Base-by-base conservation (phyloP, 1,284 basidiomycete species). In the Puccinia horiana region DNA sequence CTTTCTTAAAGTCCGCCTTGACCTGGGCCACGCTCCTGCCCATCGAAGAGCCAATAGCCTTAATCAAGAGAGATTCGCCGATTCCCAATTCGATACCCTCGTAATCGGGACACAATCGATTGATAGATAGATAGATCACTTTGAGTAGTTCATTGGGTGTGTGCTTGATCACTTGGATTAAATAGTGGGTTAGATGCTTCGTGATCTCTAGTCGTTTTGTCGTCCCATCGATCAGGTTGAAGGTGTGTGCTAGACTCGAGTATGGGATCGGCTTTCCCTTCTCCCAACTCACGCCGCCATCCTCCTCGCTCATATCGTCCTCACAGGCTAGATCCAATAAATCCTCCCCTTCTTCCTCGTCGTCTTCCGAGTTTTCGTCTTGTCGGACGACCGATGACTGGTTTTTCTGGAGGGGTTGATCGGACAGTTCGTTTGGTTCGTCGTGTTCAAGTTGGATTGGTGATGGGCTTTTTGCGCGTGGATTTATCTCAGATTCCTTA, bases 181-280 rank as follows among this genome's bases (percentile, higher is more conserved):
- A 89, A 86, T 98, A 94, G 0, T 93, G 90, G 0, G 95, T 98
- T 37, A 99, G 90, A 83, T 95, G 89, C 0, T 94, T 91, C 6
- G 92, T 93, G 87, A 98, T 99, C 87, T 97, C 95, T 54, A 98
- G 88, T 9, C 97, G 93, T 86, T 98, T 99, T 1, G 96, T 98
- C 0, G 97, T 99, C 1, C 92, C 91, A 87, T 98, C 96, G 84
- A 99, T 98, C 76, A 93, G 89, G 44, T 92, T 90, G 86, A 99
- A 99, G 0, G 93, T 92, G 83, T 94, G 92, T 0, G 95, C 92
- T 37, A 99, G 90, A 1, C 95, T 94, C 12, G 94, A 92, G 87
- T 99, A 99, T 0, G 97, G 96, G 16, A 98, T 93, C 61, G 81
- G 72, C 29, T 47, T 70, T 18, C 81, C 81, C 65, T 82, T 78